Percentiles rank a stretch among this genome's conserved stretches.
Evolutionary conservation across 805 yeast genomes (phyloP).

Genomic region (Wickerhamiella kurtzmanii): DNA sequence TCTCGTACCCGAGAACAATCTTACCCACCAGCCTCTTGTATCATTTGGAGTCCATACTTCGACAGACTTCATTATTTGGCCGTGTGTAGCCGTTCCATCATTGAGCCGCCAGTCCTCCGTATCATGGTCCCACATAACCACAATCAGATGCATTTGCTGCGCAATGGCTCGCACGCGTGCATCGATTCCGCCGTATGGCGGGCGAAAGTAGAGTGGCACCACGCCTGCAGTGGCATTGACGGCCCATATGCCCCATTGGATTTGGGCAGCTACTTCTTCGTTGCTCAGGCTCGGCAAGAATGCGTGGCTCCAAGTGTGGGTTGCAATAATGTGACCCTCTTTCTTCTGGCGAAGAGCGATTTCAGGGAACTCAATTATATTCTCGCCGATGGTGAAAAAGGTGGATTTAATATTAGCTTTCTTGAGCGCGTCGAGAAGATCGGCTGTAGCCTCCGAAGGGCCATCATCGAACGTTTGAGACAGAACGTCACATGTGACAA

Average conservation of each 20-base stretch:
- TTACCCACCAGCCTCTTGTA: not conserved
- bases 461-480: conserved; percentile 95
- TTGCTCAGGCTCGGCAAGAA: conserved; percentile 66
- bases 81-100: conserved; percentile 37
- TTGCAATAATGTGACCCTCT: conserved; percentile 66
- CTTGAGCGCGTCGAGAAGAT: conserved; percentile 39
- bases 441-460: conserved; percentile 60
- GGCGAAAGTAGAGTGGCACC: conserved; percentile 85
- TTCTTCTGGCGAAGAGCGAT: conserved; percentile 43
- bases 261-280: conserved; percentile 73
- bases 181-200: conserved; percentile 93
- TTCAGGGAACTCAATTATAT: conserved; percentile 65
- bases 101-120: conserved; percentile 80
- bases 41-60: conserved; percentile 34
- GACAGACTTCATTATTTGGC: conserved; percentile 44
- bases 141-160: conserved; percentile 72
- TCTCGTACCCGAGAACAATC: conserved; percentile 2
- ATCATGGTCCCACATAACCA: conserved; percentile 85
- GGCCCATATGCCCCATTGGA: conserved; percentile 96
- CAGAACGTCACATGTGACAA: conserved; percentile 55
- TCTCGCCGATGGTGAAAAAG: conserved; percentile 74
- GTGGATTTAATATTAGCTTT: conserved; percentile 39
- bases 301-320: conserved; percentile 89
- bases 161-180: conserved; percentile 69
- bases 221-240: conserved; percentile 88